Percentiles rank a stretch among this genome's conserved stretches.
These are phyloP conservation scores for Cenchrus americanus DNA, from an alignment of 176 grass and related monocot genomes.

Conservation along the genomic window DNA sequence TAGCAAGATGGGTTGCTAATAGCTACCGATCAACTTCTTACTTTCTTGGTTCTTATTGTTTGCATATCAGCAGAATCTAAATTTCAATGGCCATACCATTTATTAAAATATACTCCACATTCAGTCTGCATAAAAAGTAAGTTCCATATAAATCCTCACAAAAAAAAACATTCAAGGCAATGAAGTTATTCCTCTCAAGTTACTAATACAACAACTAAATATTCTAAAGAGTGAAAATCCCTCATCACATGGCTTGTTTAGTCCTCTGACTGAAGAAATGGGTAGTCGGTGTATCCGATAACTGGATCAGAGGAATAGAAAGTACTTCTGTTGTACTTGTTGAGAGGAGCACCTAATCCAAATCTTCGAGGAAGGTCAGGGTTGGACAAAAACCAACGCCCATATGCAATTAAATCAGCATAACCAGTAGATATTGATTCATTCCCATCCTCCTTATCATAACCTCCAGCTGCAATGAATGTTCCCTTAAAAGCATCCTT, in stretches of 20 bases:
- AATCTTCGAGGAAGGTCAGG: constrained; percentile 69
- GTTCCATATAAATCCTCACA: background rate
- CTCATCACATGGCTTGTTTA: background rate
- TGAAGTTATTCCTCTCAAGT: constrained; percentile 9
- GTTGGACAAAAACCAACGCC: constrained; percentile 76
- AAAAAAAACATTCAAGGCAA: background rate
- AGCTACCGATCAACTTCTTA: too few relatives aligned
- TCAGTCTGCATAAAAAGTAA: background rate
- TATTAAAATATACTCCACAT: background rate
- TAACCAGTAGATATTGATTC: constrained; percentile 50
- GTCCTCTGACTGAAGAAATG: too few relatives aligned
- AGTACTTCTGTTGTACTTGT: constrained; percentile 69
- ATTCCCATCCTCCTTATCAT: constrained; percentile 62
- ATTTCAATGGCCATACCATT: background rate
- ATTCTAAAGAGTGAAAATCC: background rate
- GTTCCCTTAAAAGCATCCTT: constrained; percentile 66
- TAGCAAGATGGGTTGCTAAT: too few relatives aligned
- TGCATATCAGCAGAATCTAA: background rate
- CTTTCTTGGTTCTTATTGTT: background rate
- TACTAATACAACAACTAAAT: background rate
- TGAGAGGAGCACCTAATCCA: constrained; percentile 65
- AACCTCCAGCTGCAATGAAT: constrained; percentile 68
- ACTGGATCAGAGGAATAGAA: constrained; percentile 78
- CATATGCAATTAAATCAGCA: constrained; percentile 71
- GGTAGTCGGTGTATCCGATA: constrained; percentile 49